A percentile compares a stretch with the other conserved stretches of the same genome.
Evolutionary conservation across 352 stramenopile genomes (phyloP).

Genomic region (Globisporangium polare): DNA sequence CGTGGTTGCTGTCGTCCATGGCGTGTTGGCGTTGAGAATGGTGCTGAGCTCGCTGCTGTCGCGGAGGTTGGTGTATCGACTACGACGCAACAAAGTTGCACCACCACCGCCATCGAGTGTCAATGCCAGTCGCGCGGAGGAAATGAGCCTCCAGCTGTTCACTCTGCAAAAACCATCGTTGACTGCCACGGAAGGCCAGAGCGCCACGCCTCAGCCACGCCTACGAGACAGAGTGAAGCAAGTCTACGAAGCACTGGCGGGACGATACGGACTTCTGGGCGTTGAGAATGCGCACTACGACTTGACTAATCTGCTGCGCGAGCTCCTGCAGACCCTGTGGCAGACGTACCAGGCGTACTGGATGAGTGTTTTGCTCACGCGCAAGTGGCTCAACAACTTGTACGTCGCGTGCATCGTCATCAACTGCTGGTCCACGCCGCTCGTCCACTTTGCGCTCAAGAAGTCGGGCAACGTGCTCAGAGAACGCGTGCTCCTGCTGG

Average conservation of each 20-base stretch:
- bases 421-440: constrained; percentile 24
- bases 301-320: constrained; percentile 15
- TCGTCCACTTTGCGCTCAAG: constrained; percentile 6
- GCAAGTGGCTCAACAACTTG: constrained; percentile 12
- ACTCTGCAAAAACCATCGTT: not conserved
- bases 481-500: constrained; percentile 12
- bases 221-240: not conserved
- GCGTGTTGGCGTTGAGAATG: not conserved
- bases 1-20: not conserved
- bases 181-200: too few relatives aligned
- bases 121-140: too few relatives aligned
- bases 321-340: constrained; percentile 20
- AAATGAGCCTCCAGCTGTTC: not conserved
- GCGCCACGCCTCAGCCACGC: not conserved
- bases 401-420: constrained; percentile 16
- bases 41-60: not conserved
- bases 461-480: not conserved
- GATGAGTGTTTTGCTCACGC: constrained; percentile 16
- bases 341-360: constrained; percentile 26
- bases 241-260: not conserved
- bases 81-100: not conserved
- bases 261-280: constrained; percentile 14
- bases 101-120: not conserved
- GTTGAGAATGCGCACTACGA: constrained; percentile 23
- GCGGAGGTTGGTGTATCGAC: not conserved